These are phyloP conservation scores for Candida wancherniae DNA, from an alignment of 805 yeast species.

Conservation along the genomic window DNA sequence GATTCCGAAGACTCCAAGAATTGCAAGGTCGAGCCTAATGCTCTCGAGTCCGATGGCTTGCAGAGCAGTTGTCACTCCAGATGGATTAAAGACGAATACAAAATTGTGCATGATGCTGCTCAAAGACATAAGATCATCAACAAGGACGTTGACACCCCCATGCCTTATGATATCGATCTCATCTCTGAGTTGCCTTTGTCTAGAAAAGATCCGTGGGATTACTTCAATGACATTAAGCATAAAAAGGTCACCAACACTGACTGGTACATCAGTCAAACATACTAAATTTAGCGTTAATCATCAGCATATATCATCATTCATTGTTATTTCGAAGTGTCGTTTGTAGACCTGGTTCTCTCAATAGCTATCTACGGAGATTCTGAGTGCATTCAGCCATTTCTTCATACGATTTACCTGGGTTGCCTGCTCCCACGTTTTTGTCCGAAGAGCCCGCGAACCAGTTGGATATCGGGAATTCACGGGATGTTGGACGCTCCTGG, in stretches of 20 bases:
- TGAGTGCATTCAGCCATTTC: too few relatives aligned
- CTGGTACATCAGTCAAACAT: constrained; percentile 7
- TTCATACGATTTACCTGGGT: too few relatives aligned
- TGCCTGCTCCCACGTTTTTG: too few relatives aligned
- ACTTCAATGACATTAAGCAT: constrained; percentile 12
- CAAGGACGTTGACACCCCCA: constrained; percentile 20
- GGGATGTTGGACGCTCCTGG: too few relatives aligned
- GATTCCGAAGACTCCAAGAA: constrained; percentile 32
- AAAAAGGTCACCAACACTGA: constrained; percentile 3
- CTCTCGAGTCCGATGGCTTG: constrained; percentile 32
- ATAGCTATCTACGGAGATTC: too few relatives aligned
- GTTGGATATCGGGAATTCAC: too few relatives aligned
- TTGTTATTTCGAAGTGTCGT: too few relatives aligned
- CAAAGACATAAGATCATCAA: constrained; percentile 22
- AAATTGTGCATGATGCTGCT: constrained; percentile 22
- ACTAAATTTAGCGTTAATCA: background rate
- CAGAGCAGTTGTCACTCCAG: constrained; percentile 10
- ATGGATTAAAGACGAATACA: constrained; percentile 32
- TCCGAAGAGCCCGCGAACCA: too few relatives aligned
- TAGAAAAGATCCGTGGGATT: constrained; percentile 30
- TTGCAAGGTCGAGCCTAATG: constrained; percentile 27
- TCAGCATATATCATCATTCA: too few relatives aligned
- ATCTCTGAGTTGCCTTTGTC: constrained; percentile 35
- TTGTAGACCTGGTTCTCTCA: too few relatives aligned
- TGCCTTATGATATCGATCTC: constrained; percentile 20